Evolutionary conservation across 1,284 basidiomycete species (phyloP), one percentile per base, ranked within the genome.

Genomic region (Rhodotorula sp.): DNA sequence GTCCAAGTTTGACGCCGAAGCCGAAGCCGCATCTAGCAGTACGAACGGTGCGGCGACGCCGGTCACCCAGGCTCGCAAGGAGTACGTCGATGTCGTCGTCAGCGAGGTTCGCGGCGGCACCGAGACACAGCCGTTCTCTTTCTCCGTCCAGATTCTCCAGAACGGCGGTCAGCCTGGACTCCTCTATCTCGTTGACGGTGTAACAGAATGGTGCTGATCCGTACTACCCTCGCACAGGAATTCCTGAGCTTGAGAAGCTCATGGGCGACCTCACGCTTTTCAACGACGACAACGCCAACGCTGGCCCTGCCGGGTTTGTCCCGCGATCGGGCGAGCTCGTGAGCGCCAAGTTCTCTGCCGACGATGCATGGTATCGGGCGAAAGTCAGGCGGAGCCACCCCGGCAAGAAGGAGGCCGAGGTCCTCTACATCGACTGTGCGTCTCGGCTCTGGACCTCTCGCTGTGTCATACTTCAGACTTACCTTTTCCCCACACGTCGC

Each of bases 281-380:
- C 81, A 91, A 97, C 81, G 87, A 87, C 62, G 86, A 86, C 52
- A 84, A 88, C 26, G 81, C 86, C 7, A 81, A 85, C 12, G 45
- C 54, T 38, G 79, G 86, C 8, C 84, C 90, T 0, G 77, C 88
- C 43, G 86, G 85, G 63, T 95, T 93, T 79, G 83, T 65, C 23
- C 78, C 78, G 3, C 75, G 79, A 4, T 75, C 85, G 26, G 94
- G 94, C 43, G 94, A 97, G 71, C 85, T 97, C 31, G 92, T 98
- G 26, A 92, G 71, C 73, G 81, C 90, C 15, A 91, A 90, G 80
- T 92, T 91, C 81, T 90, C 89, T 5, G 73, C 82, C 67, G 93
- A 97, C 81, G 90, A 91, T 34, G 86, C 89, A 70, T 97, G 94
- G 94, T 97, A 97, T 81, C 90, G 94, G 67, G 94, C 94, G 56